These are phyloP conservation scores for Colletotrichum limetticola DNA, from an alignment of 2,329 filamentous ascomycete species.

Conservation along the genomic window DNA sequence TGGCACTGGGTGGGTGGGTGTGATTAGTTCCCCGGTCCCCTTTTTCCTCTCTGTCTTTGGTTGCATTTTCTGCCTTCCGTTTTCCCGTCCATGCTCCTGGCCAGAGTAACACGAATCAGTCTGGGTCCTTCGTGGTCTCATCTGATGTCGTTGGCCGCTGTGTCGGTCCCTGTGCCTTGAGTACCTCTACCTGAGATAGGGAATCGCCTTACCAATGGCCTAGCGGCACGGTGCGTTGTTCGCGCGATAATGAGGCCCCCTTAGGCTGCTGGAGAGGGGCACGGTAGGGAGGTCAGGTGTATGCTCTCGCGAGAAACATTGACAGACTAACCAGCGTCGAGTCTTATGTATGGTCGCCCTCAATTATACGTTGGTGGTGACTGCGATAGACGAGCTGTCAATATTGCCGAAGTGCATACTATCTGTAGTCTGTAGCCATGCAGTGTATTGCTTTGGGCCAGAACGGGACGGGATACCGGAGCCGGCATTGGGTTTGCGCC, in stretches of 20 bases:
- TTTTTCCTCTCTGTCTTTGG: neutral
- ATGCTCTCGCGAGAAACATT: no score
- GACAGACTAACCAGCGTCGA: neutral
- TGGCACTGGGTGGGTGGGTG: no score
- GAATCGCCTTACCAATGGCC: neutral
- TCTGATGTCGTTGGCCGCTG: constrained; percentile 2
- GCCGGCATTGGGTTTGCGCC: neutral
- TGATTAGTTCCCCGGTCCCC: neutral
- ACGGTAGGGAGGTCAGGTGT: no score
- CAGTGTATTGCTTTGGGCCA: neutral
- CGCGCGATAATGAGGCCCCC: no score
- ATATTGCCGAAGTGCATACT: constrained; percentile 10
- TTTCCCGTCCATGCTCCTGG: neutral
- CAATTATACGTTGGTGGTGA: neutral
- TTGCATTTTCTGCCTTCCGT: neutral
- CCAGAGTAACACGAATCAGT: constrained; percentile 14
- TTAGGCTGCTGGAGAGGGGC: no score
- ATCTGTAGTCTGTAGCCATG: neutral
- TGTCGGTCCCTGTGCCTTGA: neutral
- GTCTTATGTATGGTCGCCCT: neutral
- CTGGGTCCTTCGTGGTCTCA: neutral
- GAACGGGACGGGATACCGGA: neutral
- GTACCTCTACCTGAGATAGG: constrained; percentile 1
- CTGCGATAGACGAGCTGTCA: neutral
- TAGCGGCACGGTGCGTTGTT: no score